Evolutionary conservation across 2,329 filamentous ascomycete species (phyloP).

Genomic region (Hypoxylon sp.): DNA sequence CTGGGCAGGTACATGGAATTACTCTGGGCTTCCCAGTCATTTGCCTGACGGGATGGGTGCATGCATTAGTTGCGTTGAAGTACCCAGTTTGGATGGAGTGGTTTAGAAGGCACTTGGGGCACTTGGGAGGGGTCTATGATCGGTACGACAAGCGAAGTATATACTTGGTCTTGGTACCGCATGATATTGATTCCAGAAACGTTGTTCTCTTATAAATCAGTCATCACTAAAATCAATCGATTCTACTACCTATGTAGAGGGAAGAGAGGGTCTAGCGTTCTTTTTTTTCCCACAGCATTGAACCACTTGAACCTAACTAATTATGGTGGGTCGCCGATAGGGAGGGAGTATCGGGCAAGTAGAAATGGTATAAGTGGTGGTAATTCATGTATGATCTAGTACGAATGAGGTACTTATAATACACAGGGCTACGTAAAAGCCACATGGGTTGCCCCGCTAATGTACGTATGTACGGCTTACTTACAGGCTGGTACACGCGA

Average conservation of each 20-base stretch:
- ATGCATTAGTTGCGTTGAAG: constrained; percentile 29
- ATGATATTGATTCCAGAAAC: too few relatives aligned
- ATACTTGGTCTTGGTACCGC: too few relatives aligned
- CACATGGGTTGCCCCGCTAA: constrained; percentile 33
- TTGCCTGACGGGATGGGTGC: constrained; percentile 29
- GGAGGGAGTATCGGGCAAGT: too few relatives aligned
- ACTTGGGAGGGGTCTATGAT: constrained; percentile 12
- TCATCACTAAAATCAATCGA: too few relatives aligned
- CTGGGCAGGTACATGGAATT: constrained; percentile 19
- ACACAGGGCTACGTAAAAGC: constrained; percentile 16
- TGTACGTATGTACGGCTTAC: constrained; percentile 33
- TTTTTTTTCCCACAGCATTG: too few relatives aligned
- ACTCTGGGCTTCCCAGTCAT: constrained; percentile 20
- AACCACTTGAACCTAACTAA: too few relatives aligned
- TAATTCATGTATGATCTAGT: too few relatives aligned
- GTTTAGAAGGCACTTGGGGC: constrained; percentile 8
- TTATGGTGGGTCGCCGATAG: constrained; percentile 13
- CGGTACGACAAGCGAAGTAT: constrained; percentile 11
- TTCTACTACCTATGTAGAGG: too few relatives aligned
- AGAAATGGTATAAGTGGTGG: too few relatives aligned
- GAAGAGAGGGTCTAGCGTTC: constrained; percentile 24
- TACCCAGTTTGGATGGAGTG: constrained; percentile 24
- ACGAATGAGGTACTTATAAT: constrained; percentile 11
- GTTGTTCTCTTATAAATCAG: constrained; percentile 19
- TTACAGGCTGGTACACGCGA: constrained; percentile 26